Evolutionary conservation across 2,329 filamentous ascomycete species (phyloP), one percentile per base, ranked within the genome.

Genomic region (Penicillium sp.): DNA sequence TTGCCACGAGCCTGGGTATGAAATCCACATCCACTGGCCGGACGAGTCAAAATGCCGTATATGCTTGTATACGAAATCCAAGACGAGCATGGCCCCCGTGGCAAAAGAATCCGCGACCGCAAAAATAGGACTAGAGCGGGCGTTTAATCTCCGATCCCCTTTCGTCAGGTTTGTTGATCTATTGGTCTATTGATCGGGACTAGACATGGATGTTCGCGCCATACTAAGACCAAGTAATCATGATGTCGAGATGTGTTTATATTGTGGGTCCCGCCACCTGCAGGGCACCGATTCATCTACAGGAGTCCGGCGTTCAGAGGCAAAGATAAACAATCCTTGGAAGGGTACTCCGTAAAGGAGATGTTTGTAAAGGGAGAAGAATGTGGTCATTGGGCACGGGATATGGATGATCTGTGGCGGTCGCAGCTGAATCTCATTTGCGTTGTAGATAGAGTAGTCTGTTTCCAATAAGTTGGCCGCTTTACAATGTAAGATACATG

Each of bases 221-320:
- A 26, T 28, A 15, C 13, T 17, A 13, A 28, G 24, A 17, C 10
- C 38, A 29, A 21, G 28, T 39, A 45, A 34, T 50, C 35, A 58
- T 59, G 57, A 59, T 59, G 55, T 57, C 47, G 47, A 53, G 51
- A 44, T 49, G 50, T 54, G 56, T 54, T 57, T 57, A 53, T 51
- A 52, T 43, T 52, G 57, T 58, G 56, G 57, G 53, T 52, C 57
- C 55, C 52, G 54, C 57, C 53, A 56, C 53, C 41, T 57, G 55
- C 48, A 53, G 50, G 45, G 38, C 45, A 49, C 29, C 41, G n/a
- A 42, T 28, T 28, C 31, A 31, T 46, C 37, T 34, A 31, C 37
- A 32, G 17, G 12, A 17, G 26, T 44, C 17, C 26, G 46, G 46
- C 46, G 40, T 32, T 38, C 9, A 48, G 47, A 40, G 35, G 47